phyloP scores from a whole-genome alignment of 495 filamentous ascomycete genomes.

The Xylaria telfairii region DNA sequence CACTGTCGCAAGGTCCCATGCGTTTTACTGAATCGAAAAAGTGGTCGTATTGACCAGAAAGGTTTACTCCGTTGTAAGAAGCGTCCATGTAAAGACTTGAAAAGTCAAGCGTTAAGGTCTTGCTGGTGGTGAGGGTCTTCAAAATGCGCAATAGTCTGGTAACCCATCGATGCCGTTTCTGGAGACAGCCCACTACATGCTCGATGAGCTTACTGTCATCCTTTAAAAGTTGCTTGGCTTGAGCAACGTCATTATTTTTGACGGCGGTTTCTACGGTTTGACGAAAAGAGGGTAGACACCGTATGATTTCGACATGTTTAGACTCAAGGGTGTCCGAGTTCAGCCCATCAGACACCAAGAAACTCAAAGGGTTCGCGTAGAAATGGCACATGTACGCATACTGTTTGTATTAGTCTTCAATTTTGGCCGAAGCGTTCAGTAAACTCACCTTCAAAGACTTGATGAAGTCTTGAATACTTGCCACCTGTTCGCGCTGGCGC shows the following conservation, averaged over 20 bases:
- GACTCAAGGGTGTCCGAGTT: constrained; percentile 50
- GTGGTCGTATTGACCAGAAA: constrained; percentile 34
- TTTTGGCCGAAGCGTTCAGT: background rate
- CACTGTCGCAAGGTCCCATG: constrained; percentile 48
- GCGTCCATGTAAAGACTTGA: constrained; percentile 48
- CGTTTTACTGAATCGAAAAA: constrained; percentile 49
- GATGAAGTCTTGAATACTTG: constrained; percentile 81
- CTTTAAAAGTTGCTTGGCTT: constrained; percentile 48
- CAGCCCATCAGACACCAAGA: constrained; percentile 59
- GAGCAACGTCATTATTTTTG: constrained; percentile 39
- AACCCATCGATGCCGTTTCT: constrained; percentile 31
- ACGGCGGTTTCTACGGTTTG: constrained; percentile 50
- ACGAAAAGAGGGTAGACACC: constrained; percentile 82
- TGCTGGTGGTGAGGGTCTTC: constrained; percentile 30
- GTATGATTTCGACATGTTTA: constrained; percentile 74
- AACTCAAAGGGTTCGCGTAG: constrained; percentile 85
- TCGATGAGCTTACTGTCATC: constrained; percentile 44
- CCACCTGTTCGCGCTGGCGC: constrained; percentile 83
- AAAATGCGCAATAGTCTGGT: constrained; percentile 31
- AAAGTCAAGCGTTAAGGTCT: constrained; percentile 33
- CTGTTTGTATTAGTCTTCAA: constrained; percentile 45
- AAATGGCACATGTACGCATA: constrained; percentile 97
- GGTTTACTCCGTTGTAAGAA: constrained; percentile 42
- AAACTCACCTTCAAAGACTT: constrained; percentile 75
- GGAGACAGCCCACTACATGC: constrained; percentile 30